Conservation (phyloP, 768 basidiomycete species). For the Suillus variegatus region DNA sequence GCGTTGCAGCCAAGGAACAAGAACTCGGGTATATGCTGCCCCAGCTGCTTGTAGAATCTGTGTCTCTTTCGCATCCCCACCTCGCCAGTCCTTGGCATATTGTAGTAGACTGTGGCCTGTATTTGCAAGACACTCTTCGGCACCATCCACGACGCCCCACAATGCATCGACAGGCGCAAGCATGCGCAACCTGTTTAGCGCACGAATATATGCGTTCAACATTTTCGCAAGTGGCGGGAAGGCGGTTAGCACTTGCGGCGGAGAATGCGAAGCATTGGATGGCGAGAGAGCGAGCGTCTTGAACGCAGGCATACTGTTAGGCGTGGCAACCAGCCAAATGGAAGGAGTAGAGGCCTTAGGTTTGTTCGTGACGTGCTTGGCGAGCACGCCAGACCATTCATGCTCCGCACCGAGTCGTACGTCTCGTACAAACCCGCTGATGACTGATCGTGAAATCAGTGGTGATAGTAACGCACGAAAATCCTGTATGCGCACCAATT, state of each 20-base stretch:
- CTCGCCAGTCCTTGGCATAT: constrained; percentile 44
- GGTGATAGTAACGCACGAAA: constrained; percentile 71
- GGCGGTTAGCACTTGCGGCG: constrained; percentile 69
- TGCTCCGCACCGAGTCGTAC: constrained; percentile 26
- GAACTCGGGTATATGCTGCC: constrained; percentile 55
- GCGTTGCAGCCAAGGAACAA: constrained; percentile 71
- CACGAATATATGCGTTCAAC: constrained; percentile 70
- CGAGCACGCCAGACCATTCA: constrained; percentile 37
- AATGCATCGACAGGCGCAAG: constrained; percentile 72
- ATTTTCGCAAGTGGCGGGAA: constrained; percentile 76
- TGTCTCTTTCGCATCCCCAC: constrained; percentile 31
- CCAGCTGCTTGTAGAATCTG: constrained; percentile 51
- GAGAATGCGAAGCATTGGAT: constrained; percentile 53
- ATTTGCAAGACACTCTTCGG: constrained; percentile 53
- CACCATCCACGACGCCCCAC: constrained; percentile 43
- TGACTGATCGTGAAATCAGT: constrained; percentile 68
- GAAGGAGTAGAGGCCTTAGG: constrained; percentile 40
- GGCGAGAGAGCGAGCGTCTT: constrained; percentile 20
- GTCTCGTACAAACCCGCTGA: constrained; percentile 54
- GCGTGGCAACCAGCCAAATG: constrained; percentile 49
- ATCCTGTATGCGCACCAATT: constrained; percentile 35
- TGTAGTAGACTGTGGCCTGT: constrained; percentile 47
- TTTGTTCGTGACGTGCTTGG: constrained; percentile 18
- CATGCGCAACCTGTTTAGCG: constrained; percentile 80
- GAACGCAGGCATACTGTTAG: constrained; percentile 32